Conservation (phyloP, 2,329 filamentous ascomycete species). For the Fusarium cyanostomum region DNA sequence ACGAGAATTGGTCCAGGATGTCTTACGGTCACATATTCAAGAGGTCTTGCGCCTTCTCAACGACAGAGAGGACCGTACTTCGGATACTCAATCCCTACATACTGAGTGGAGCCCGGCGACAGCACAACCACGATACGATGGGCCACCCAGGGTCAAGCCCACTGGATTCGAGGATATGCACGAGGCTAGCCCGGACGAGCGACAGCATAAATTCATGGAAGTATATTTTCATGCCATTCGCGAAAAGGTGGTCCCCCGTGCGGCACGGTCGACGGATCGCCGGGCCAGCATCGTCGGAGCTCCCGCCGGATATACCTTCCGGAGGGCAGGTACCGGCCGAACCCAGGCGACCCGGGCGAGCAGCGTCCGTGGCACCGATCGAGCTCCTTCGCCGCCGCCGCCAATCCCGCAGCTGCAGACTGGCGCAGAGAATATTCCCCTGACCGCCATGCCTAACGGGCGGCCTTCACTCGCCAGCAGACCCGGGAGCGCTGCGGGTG, state of each 20-base stretch:
- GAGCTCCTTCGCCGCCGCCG: slow-evolving; percentile 12
- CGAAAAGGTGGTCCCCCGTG: slow-evolving; percentile 50
- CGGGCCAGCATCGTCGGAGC: slow-evolving; percentile 39
- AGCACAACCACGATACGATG: slow-evolving; percentile 9
- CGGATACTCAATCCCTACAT: slow-evolving; percentile 38
- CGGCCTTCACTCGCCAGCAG: slow-evolving; percentile 12
- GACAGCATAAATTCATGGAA: slow-evolving; percentile 60
- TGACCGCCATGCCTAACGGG: slow-evolving; percentile 14
- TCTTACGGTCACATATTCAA: slow-evolving; percentile 61
- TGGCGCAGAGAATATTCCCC: slow-evolving; percentile 15
- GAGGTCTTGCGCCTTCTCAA: slow-evolving; percentile 59
- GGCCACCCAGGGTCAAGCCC: slow-evolving; percentile 20
- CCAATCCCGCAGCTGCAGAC: slow-evolving; percentile 22
- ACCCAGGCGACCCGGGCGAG: slow-evolving; percentile 43
- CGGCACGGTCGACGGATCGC: slow-evolving; percentile 42
- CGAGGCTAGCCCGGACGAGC: slow-evolving; percentile 57
- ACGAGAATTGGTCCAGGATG: slow-evolving; percentile 53
- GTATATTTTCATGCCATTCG: slow-evolving; percentile 61
- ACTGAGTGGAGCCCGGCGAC: slow-evolving; percentile 31
- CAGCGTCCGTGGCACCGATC: slow-evolving; percentile 27
- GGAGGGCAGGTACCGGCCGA: slow-evolving; percentile 33
- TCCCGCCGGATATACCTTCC: slow-evolving; percentile 35
- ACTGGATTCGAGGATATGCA: slow-evolving; percentile 57
- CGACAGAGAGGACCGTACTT: slow-evolving; percentile 45
- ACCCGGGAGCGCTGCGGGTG: slow-evolving; percentile 26